Evolutionary conservation across 768 basidiomycete genomes (phyloP).

Genomic region (Aureoboletus auriporus): DNA sequence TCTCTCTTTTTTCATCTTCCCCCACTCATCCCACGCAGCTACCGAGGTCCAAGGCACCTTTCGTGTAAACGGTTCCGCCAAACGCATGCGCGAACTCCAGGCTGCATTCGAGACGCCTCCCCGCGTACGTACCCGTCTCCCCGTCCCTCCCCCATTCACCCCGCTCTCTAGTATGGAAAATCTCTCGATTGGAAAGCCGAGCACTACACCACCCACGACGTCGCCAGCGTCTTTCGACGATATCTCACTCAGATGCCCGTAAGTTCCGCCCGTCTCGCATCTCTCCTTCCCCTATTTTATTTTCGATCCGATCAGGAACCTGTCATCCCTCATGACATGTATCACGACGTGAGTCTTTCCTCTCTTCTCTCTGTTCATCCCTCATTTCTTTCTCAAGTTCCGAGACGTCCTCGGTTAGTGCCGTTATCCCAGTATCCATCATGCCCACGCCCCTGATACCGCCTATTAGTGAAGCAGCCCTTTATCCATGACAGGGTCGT

Average conservation of each 20-base stretch:
- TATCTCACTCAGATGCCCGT: slow-evolving; percentile 98
- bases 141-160: slow-evolving; percentile 1
- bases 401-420: slow-evolving; percentile 69
- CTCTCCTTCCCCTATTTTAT: slow-evolving; percentile 4
- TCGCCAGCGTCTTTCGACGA: slow-evolving; percentile 92
- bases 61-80: slow-evolving; percentile 91
- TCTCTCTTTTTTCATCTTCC: neutral
- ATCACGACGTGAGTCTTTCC: slow-evolving; percentile 65
- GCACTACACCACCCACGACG: slow-evolving; percentile 90
- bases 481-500: slow-evolving; percentile 71
- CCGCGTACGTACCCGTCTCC: slow-evolving; percentile 46
- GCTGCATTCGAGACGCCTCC: slow-evolving; percentile 86
- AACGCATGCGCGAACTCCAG: slow-evolving; percentile 95
- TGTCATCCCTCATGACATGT: slow-evolving; percentile 88
- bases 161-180: slow-evolving; percentile 75
- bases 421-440: neutral
- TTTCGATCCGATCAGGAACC: slow-evolving; percentile 61
- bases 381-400: slow-evolving; percentile 46
- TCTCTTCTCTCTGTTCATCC: slow-evolving; percentile 1
- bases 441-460: slow-evolving; percentile 11
- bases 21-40: slow-evolving; percentile 37
- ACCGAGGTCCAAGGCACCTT: slow-evolving; percentile 94
- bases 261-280: slow-evolving; percentile 31
- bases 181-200: slow-evolving; percentile 86
- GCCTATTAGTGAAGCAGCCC: slow-evolving; percentile 54